Conservation (phyloP, 306 rosid genomes). For the Dryas drummondii region DNA sequence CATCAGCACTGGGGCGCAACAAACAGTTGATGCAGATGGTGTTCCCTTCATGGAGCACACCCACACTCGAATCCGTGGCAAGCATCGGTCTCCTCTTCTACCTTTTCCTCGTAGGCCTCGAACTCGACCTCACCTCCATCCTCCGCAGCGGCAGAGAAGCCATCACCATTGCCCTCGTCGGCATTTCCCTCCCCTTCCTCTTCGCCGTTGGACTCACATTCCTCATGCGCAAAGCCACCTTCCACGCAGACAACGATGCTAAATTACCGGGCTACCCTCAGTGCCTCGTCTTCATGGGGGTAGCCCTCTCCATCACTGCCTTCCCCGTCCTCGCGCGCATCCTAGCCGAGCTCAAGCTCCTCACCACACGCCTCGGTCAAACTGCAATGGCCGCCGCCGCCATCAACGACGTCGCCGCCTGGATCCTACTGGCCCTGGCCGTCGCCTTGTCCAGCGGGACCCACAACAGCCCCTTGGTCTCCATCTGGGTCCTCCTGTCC, state of each 20-base stretch:
- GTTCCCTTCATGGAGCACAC: conserved; percentile 25
- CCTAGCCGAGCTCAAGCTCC: conserved; percentile 25
- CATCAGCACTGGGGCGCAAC: conserved; percentile 26
- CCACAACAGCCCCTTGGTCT: conserved; percentile 54
- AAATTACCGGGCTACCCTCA: neutral
- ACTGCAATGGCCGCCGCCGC: conserved; percentile 26
- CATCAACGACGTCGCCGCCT: conserved; percentile 24
- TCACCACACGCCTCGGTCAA: conserved; percentile 10
- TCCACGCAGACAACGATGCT: neutral
- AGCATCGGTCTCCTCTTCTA: conserved; percentile 27
- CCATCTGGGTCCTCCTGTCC: conserved; percentile 60
- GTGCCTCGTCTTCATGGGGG: conserved; percentile 17
- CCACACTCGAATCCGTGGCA: conserved; percentile 16
- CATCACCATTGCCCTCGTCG: conserved; percentile 21
- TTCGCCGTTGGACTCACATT: conserved; percentile 13
- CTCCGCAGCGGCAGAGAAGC: conserved; percentile 15
- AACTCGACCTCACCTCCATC: conserved; percentile 12
- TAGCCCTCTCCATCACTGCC: conserved; percentile 28
- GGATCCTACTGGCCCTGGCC: conserved; percentile 21
- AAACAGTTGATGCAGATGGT: neutral
- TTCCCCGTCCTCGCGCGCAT: conserved; percentile 31
- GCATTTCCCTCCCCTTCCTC: conserved; percentile 18
- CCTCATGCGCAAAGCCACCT: neutral
- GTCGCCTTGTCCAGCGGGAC: conserved; percentile 22
- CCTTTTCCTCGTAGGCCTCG: conserved; percentile 23